Conservation (phyloP, 2,329 filamentous ascomycete species). For the Colletotrichum truncatum region DNA sequence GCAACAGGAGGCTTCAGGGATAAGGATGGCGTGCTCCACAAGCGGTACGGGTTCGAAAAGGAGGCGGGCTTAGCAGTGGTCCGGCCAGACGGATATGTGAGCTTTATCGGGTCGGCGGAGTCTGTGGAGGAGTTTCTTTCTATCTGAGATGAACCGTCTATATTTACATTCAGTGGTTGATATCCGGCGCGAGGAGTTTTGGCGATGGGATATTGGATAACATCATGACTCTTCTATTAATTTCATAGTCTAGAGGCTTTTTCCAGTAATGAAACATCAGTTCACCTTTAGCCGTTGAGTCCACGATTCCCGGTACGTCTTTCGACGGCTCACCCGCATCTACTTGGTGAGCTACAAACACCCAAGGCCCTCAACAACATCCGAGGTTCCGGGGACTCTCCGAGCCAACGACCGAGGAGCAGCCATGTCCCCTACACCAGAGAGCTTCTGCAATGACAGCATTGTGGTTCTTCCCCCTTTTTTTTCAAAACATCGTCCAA, state of each 20-base stretch:
- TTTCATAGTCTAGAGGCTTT: not conserved
- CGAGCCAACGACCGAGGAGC: slow-evolving; percentile 22
- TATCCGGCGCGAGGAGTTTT: not conserved
- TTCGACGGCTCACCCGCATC: not conserved
- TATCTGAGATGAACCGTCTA: not conserved
- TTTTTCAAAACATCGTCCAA: not conserved
- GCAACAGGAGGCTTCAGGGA: slow-evolving; percentile 29
- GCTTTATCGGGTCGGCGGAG: slow-evolving; percentile 39
- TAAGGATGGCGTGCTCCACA: slow-evolving; percentile 37
- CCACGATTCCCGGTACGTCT: not conserved
- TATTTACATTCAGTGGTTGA: not conserved
- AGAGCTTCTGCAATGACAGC: slow-evolving; percentile 8
- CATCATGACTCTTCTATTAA: not conserved
- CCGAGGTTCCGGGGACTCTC: slow-evolving; percentile 6
- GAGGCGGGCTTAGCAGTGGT: slow-evolving; percentile 39
- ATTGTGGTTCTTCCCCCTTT: not conserved
- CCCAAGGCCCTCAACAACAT: not conserved
- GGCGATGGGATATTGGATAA: not conserved
- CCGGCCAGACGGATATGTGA: slow-evolving; percentile 43
- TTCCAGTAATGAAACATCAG: not conserved
- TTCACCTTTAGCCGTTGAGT: not conserved
- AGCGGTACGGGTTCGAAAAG: slow-evolving; percentile 38
- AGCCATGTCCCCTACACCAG: slow-evolving; percentile 13
- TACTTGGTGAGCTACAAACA: not conserved
- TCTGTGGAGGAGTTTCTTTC: slow-evolving; percentile 35